phyloP scores from a whole-genome alignment of 208 protist species.

The Leishmania lainsoni region DNA sequence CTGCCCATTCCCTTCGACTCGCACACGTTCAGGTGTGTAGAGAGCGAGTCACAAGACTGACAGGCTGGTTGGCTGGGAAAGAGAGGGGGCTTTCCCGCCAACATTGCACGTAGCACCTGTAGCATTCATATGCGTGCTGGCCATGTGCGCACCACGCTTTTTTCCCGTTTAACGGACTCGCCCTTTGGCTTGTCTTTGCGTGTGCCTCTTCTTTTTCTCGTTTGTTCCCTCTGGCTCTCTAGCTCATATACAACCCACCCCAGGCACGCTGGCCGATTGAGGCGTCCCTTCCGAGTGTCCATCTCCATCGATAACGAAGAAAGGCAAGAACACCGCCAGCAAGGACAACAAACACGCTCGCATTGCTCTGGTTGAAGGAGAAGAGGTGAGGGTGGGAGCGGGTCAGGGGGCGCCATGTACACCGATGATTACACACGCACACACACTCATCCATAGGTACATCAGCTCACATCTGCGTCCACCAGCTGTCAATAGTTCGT shows the following conservation, averaged over 20 bases:
- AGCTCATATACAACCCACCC: not conserved
- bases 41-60: not conserved
- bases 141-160: not conserved
- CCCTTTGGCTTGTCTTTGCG: not conserved
- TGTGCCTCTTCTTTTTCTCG: not conserved
- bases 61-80: not conserved
- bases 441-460: not conserved
- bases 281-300: not conserved
- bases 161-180: not conserved
- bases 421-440: not conserved
- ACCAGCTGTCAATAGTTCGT: not conserved
- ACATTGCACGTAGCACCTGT: not conserved
- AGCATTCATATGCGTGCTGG: no score
- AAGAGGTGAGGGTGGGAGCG: not conserved
- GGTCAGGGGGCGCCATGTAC: not conserved
- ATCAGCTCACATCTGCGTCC: not conserved
- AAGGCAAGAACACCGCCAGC: not conserved
- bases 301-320: not conserved
- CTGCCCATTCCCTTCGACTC: not conserved
- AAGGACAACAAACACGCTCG: not conserved
- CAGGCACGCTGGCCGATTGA: not conserved
- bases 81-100: not conserved
- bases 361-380: not conserved
- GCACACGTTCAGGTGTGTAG: not conserved
- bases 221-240: not conserved